phyloP scores from a whole-genome alignment of 108 stramenopile species.

The Cyclotella baltica region DNA sequence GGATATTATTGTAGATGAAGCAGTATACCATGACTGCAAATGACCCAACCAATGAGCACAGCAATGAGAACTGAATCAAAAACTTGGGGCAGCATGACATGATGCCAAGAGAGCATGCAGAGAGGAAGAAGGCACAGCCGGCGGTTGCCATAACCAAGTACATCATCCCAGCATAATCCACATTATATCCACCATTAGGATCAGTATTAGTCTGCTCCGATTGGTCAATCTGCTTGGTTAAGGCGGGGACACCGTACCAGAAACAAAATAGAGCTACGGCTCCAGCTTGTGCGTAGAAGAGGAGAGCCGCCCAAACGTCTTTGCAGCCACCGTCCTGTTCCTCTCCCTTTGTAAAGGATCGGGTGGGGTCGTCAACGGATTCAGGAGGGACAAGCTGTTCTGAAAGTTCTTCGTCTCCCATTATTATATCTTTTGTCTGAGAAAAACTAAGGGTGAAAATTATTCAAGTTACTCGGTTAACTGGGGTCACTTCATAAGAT shows the following conservation, averaged over 20 bases:
- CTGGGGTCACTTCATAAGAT: no score
- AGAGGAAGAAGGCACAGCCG: conserved; percentile 47
- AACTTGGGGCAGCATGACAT: conserved; percentile 75
- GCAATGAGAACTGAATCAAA: conserved; percentile 69
- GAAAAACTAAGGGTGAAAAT: no score
- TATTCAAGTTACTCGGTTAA: no score
- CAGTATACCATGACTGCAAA: conserved; percentile 45
- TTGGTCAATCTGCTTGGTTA: conserved; percentile 21
- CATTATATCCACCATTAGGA: conserved; percentile 16
- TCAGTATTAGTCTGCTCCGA: not conserved
- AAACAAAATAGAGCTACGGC: conserved; percentile 48
- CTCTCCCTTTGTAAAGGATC: conserved; percentile 43
- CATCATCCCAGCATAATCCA: conserved; percentile 36
- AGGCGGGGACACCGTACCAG: conserved; percentile 27
- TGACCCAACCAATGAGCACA: conserved; percentile 54
- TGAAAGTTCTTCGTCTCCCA: conserved; percentile 18
- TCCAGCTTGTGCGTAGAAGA: conserved; percentile 70
- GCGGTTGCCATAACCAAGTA: conserved; percentile 44
- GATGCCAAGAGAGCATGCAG: conserved; percentile 56
- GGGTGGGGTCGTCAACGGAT: conserved; percentile 8
- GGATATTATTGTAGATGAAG: conserved; percentile 48
- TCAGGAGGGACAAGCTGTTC: no score
- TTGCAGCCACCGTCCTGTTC: conserved; percentile 44
- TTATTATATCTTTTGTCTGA: no score
- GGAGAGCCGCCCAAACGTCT: conserved; percentile 61